Base-by-base conservation (phyloP, 2,329 filamentous ascomycete species). In the Colletotrichum sp. region DNA sequence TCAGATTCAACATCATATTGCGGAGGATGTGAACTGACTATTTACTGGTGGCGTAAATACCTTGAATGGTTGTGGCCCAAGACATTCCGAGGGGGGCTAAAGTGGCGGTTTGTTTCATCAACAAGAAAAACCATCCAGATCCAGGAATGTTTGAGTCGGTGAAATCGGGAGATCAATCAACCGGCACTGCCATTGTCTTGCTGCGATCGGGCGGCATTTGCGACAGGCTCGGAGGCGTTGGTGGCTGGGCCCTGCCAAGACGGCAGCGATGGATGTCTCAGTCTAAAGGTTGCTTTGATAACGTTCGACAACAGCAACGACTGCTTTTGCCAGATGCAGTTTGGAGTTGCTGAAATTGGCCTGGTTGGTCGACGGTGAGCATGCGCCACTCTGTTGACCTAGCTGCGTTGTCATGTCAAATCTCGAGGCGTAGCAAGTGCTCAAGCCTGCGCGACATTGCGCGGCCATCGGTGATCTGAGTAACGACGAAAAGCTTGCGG, bases 191-290 rank as follows among this genome's bases (percentile, higher is more conserved):
- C 38, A 47, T 11, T 61, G 34, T 61, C 24, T 51, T 29, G 21
- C 6, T 51, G 55, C 36, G 7, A 68, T 29, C 12, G 66, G 55
- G 33, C 51, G 54, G 63, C 47, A 58, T 24, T 43, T 24, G 51
- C 51, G n/a, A 55, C 16, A 24, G 16, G 64, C 64, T 58, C 16
- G 31, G 33, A 24, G 47, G 36, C 54, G 38, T 62, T 66, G 15
- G 63, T 38, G 55, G 62, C 55, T 71, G 57, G 62, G 63, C 34
- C 67, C 57, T 71, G 55, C 68, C 43, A 66, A 67, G 71, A 66
- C 29, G 43, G 69, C 62, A 71, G 29, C 55, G 38, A 66, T 18
- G 54, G 58, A 51, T 67, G 68, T 66, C 68, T 71, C 43, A 63
- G 43, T 61, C 61, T 38, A 29, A 31, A 38, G 21, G 65, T 13